Evolutionary conservation across 129 eudicot species (phyloP).

Genomic region (Saposhnikovia divaricata): DNA sequence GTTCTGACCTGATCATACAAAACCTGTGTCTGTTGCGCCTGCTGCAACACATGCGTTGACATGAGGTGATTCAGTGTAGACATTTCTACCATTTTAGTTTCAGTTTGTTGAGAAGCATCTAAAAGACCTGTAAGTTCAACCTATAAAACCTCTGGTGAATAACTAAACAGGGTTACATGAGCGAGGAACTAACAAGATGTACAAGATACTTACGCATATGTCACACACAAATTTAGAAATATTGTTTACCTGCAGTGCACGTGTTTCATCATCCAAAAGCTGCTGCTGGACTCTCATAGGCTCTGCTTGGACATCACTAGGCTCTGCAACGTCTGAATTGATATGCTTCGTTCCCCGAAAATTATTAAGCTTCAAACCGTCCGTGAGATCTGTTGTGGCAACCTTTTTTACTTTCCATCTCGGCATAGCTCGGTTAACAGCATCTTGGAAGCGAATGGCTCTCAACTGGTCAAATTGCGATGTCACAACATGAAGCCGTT

Average conservation of each 20-base stretch:
- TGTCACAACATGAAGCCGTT: conserved; percentile 89
- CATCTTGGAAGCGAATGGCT: conserved; percentile 87
- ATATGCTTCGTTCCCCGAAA: conserved; percentile 19
- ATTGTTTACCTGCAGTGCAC: conserved; percentile 71
- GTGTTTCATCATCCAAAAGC: conserved; percentile 84
- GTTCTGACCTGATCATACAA: conserved; percentile 80
- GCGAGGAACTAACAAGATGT: neutral
- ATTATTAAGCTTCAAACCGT: conserved; percentile 20
- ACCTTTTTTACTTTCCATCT: conserved; percentile 56
- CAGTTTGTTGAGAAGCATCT: conserved; percentile 86
- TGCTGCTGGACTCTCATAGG: conserved; percentile 75
- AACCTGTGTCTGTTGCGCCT: conserved; percentile 79
- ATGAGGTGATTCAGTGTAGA: conserved; percentile 88
- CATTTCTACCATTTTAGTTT: conserved; percentile 91
- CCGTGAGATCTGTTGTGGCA: conserved; percentile 16
- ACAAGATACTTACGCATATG: conserved; percentile 7
- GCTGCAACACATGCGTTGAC: conserved; percentile 94
- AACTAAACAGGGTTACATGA: conserved; percentile 2
- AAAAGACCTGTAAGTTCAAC: conserved; percentile 70
- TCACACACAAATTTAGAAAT: neutral
- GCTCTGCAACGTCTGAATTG: conserved; percentile 41
- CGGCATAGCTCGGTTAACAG: conserved; percentile 67
- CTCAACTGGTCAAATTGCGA: conserved; percentile 84
- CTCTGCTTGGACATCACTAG: conserved; percentile 45
- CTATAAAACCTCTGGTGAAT: conserved; percentile 20